Evolutionary conservation across 257 asterid species (phyloP).

Genomic region (Handroanthus guayacan): DNA sequence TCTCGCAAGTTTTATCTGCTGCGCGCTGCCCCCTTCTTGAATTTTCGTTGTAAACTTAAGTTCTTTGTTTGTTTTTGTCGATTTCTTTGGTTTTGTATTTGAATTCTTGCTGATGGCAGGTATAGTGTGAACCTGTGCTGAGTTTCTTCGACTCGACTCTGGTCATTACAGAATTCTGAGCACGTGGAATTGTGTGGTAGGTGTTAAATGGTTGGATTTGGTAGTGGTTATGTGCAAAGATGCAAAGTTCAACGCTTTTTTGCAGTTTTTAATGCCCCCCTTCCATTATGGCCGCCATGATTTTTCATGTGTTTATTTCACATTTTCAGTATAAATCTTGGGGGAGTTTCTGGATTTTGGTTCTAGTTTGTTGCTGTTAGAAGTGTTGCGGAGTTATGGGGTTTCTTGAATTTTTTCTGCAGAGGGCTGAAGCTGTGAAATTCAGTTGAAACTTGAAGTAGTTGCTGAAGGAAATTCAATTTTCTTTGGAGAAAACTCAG

Average conservation of each 20-base stretch:
- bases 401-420: slow-evolving; percentile 9
- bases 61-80: neutral
- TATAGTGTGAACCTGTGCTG: slow-evolving; percentile 32
- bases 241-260: slow-evolving; percentile 32
- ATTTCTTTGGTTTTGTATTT: slow-evolving; percentile 2
- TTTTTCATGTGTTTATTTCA: slow-evolving; percentile 37
- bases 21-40: neutral
- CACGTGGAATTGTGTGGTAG: slow-evolving; percentile 53
- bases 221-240: slow-evolving; percentile 34
- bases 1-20: slow-evolving; percentile 13
- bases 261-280: slow-evolving; percentile 28
- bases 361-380: slow-evolving; percentile 30
- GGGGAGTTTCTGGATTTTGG: slow-evolving; percentile 25
- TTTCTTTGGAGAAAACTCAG: slow-evolving; percentile 38
- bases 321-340: slow-evolving; percentile 37
- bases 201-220: slow-evolving; percentile 30
- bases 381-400: slow-evolving; percentile 31
- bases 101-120: slow-evolving; percentile 34
- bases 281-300: slow-evolving; percentile 29
- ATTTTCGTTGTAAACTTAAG: slow-evolving; percentile 8
- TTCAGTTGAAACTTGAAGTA: slow-evolving; percentile 33
- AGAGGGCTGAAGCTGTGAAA: slow-evolving; percentile 35
- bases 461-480: slow-evolving; percentile 26
- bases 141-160: slow-evolving; percentile 38
- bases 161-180: slow-evolving; percentile 42